Base-by-base conservation (phyloP, 2,329 filamentous ascomycete species). In the Aspergillus clavatus region DNA sequence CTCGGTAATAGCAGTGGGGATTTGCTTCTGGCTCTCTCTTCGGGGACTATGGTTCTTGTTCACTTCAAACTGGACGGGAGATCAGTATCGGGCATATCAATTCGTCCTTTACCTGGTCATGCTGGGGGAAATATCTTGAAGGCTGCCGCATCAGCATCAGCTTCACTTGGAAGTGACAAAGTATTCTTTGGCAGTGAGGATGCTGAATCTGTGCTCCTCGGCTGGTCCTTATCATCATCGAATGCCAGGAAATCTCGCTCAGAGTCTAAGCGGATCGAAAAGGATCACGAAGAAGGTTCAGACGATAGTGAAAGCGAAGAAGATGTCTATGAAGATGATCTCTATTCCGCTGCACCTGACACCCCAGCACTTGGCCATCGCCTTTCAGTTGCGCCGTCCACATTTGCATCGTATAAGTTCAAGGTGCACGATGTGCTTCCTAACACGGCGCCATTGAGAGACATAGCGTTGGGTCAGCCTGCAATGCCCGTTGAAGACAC, bases 171-270 rank as follows among this genome's bases (percentile, higher is more conserved):
- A 3, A 80, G 81, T 43, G 82, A 83, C 8, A 76, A 78, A 14
- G 63, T 97, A 24, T 98, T 98, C 61, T 69, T 95, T 19, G 93
- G 91, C 10, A 95, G 88, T 58, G 88, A 95, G 60, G 80, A 84
- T 44, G 79, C 83, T 7, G 87, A 97, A 55, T 94, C 91, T 0
- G 66, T 87, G 1, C 76, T 98, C 3, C 64, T 98, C 21, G 84
- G 87, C 18, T 96, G 89, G 85, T 82, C 80, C 28, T 79, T 80
- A 51, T 85, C 84, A 54, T 78, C 82, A 43, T 70, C 72, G 8
- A 79, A 82, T 48, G 56, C 74, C 2, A 79, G 79, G 40, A 83
- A 83, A 56, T 76, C 79, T 19, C 79, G 82, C 33, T 64, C 79
- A 3, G 83, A 62, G 21, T 46, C 84, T 39, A 71, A 79, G 74